Percentiles rank a stretch among this genome's conserved stretches.
These are phyloP conservation scores for Phalaenopsis aphrodite DNA, from an alignment of 106 monocot genomes.

Conservation along the genomic window DNA sequence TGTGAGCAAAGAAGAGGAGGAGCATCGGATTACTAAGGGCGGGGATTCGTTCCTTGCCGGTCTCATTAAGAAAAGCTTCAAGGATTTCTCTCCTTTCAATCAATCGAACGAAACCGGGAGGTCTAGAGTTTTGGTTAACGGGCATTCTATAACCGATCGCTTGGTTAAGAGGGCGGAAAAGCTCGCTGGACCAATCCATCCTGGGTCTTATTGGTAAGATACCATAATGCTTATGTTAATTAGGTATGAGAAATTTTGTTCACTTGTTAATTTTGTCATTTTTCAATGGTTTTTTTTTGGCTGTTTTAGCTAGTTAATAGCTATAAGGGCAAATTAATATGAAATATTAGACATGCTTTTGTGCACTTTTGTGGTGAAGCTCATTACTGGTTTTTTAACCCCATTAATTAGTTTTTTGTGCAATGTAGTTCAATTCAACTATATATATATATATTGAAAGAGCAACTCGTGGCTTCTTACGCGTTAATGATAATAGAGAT, in stretches of 20 bases:
- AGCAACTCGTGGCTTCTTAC: too few species aligned
- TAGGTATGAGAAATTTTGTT: background rate
- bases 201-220: conserved; percentile 87
- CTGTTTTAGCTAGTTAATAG: too few species aligned
- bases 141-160: conserved; percentile 68
- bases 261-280: background rate
- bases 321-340: background rate
- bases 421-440: too few species aligned
- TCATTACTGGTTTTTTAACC: too few species aligned
- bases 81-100: conserved; percentile 50
- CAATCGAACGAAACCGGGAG: conserved; percentile 38
- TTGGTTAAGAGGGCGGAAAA: conserved; percentile 89
- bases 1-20: conserved; percentile 33
- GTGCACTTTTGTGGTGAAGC: background rate
- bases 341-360: too few species aligned
- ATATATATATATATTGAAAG: too few species aligned
- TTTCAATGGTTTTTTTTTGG: background rate
- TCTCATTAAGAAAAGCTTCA: conserved; percentile 84
- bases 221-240: background rate
- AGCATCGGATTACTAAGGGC: conserved; percentile 32
- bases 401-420: too few species aligned
- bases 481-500: too few species aligned
- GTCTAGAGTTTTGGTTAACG: conserved; percentile 70
- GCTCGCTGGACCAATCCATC: conserved; percentile 70
- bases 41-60: conserved; percentile 78